Evolutionary conservation across 306 rosid genomes (phyloP).

Genomic region (Chamaecrista fasciculata): DNA sequence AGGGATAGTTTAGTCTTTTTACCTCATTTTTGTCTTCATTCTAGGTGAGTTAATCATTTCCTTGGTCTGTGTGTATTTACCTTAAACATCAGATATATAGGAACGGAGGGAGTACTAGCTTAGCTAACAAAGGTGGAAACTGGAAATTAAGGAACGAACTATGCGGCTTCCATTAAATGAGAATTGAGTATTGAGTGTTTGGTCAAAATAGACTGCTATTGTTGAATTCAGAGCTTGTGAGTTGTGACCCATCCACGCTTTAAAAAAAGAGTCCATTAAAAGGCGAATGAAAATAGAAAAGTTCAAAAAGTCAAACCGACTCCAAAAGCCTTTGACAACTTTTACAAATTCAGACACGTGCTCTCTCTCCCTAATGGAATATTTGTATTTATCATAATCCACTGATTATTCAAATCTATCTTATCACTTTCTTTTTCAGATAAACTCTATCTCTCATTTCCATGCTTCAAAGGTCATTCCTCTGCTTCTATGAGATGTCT

Average conservation of each 20-base stretch:
- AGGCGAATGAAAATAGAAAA: background rate
- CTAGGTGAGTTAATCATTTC: too few relatives aligned
- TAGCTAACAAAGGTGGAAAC: too few relatives aligned
- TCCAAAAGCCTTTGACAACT: background rate
- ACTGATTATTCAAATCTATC: background rate
- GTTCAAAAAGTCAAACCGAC: background rate
- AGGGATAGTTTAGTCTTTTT: too few relatives aligned
- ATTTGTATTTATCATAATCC: background rate
- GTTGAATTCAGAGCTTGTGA: background rate
- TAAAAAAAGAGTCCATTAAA: background rate
- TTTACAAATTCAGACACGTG: background rate
- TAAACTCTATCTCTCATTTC: too few relatives aligned
- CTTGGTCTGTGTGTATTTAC: too few relatives aligned
- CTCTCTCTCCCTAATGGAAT: slow-evolving; percentile 9
- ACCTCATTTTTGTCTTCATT: too few relatives aligned
- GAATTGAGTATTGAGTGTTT: background rate
- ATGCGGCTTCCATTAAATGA: background rate
- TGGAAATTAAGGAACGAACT: background rate
- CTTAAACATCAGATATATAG: too few relatives aligned
- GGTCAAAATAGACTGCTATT: background rate
- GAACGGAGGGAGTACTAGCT: too few relatives aligned
- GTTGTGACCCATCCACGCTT: background rate
- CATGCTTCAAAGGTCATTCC: background rate
- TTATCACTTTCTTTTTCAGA: background rate
- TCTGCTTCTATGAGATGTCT: background rate